Conservation (phyloP, 768 basidiomycete genomes). For the Agrocybe praecox region DNA sequence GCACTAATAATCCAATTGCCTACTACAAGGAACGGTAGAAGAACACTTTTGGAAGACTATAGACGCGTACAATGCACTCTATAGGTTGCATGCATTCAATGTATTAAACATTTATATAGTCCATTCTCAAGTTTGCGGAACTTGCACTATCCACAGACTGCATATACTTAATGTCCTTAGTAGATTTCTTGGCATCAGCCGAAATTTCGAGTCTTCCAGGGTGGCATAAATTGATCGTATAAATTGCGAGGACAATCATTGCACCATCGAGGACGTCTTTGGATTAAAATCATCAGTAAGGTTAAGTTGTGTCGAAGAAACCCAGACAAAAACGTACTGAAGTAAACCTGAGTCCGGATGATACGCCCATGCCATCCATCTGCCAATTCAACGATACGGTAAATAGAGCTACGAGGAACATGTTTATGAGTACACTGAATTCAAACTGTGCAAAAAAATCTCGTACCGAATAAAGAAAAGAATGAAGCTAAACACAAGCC, state of each 20-base stretch:
- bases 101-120: background rate
- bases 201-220: constrained; percentile 16
- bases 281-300: background rate
- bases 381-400: constrained; percentile 42
- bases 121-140: background rate
- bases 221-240: constrained; percentile 28
- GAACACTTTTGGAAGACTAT: no score
- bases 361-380: constrained; percentile 44
- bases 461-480: constrained; percentile 20
- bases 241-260: constrained; percentile 33
- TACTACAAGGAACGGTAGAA: no score
- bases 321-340: constrained; percentile 11
- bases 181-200: background rate
- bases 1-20: no score
- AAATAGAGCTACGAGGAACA: constrained; percentile 32
- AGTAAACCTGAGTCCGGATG: constrained; percentile 37
- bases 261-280: constrained; percentile 22
- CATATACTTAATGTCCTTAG: background rate
- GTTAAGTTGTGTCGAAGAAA: background rate
- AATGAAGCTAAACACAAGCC: constrained; percentile 10
- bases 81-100: background rate
- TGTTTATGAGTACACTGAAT: background rate
- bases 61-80: background rate
- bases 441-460: background rate
- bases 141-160: background rate